These are phyloP conservation scores for Botrytis medusae DNA, from an alignment of 2,329 filamentous ascomycete genomes.

Conservation along the genomic window DNA sequence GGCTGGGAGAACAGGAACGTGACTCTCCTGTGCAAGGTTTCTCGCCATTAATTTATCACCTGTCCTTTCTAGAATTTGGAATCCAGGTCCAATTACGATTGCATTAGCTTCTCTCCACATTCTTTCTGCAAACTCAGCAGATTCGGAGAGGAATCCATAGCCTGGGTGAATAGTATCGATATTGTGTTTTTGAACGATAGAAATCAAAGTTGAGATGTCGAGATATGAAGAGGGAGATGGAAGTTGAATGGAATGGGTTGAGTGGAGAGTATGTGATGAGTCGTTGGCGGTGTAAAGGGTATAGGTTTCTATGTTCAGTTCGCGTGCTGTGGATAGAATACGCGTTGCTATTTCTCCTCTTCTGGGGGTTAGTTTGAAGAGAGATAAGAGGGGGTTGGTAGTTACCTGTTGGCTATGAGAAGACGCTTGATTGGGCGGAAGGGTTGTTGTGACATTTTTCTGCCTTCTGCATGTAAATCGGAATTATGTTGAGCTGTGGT, in stretches of 20 bases:
- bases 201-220: slow-evolving; percentile 49
- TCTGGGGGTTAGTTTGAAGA: slow-evolving; percentile 2
- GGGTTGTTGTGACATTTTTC: neutral
- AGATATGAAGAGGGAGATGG: slow-evolving; percentile 54
- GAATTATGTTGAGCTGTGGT: neutral
- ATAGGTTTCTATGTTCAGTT: slow-evolving; percentile 56
- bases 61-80: slow-evolving; percentile 31
- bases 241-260: slow-evolving; percentile 52
- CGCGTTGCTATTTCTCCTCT: slow-evolving; percentile 65
- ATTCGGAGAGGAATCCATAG: slow-evolving; percentile 71
- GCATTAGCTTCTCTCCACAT: slow-evolving; percentile 65
- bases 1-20: slow-evolving; percentile 70
- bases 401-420: slow-evolving; percentile 53
- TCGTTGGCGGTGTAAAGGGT: slow-evolving; percentile 57
- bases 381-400: neutral
- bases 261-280: slow-evolving; percentile 52
- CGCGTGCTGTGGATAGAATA: slow-evolving; percentile 58
- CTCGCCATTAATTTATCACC: slow-evolving; percentile 54
- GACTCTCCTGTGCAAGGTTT: slow-evolving; percentile 63
- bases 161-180: slow-evolving; percentile 70
- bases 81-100: slow-evolving; percentile 68
- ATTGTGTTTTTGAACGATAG: slow-evolving; percentile 48
- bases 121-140: slow-evolving; percentile 65
- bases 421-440: slow-evolving; percentile 48
- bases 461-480: no score